Evolutionary conservation across 108 stramenopile species (phyloP), one percentile per base, ranked within the genome.

Genomic region (Cylindrotheca closterium): DNA sequence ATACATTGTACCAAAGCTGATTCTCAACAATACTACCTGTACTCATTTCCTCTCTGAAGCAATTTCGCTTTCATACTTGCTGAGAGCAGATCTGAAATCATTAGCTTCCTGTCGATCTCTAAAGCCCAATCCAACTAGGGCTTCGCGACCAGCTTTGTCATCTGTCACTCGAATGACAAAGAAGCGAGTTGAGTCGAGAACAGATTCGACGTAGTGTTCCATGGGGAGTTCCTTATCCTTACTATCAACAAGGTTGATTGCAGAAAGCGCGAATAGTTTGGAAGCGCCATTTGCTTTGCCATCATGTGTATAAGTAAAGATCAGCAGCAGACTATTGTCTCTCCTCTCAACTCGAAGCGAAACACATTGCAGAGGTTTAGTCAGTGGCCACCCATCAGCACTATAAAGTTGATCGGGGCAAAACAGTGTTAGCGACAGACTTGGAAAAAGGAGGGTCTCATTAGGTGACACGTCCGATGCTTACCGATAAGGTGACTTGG

Each of bases 121-220:
- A 65, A 93, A 93, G 46, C 92, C 92, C 29, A 90, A 54, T 31
- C 92, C 92, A 47, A 93, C 79, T 32, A 83, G 65, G 8, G 88
- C 92, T 60, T 86, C 81, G 52, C 88, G 78, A 23, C 71, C 74
- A 3, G 76, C 80, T 55, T 75, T 70, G 47, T 82, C 75, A 63
- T 93, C 87, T 18, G 62, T 55, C 46, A 90, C 88, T 8, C 89
- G 74, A 22, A 93, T 32, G 1, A 86, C 92, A 55, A 89, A 93
- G 61, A 90, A 93, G 27, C 92, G 65, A 1, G 83, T 84, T 4
- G 92, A 88, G 57, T 93, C 92, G 30, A 89, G 66, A 1, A 82
- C 87, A 22, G 83, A 65, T 45, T 86, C 75, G n/a, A 90, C 87
- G 72, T 78, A 88, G 69, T 88, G 85, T 17, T 83, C 81, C 30